Evolutionary conservation across 306 rosid genomes (phyloP).

Genomic region (Acmispon strigosus): DNA sequence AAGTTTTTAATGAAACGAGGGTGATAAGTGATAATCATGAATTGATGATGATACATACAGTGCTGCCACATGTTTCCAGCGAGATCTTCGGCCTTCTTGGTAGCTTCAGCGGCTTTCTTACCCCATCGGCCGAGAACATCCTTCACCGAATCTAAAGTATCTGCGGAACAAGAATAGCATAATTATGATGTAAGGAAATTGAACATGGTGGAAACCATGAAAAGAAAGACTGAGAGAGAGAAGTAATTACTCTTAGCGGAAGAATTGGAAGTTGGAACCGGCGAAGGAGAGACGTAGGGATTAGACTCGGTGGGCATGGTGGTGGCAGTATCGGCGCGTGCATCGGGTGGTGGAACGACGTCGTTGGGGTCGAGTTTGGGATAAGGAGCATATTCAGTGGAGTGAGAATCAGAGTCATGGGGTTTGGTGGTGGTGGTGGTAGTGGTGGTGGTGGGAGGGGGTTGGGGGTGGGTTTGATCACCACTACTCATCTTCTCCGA

Average conservation of each 20-base stretch:
- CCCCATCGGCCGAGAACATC: slow-evolving; percentile 85
- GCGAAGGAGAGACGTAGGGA: slow-evolving; percentile 70
- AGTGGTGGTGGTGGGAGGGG: neutral
- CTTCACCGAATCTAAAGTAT: slow-evolving; percentile 70
- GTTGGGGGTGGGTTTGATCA: neutral
- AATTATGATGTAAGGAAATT: neutral
- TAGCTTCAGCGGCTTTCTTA: slow-evolving; percentile 87
- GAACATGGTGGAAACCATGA: neutral
- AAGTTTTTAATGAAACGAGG: no score
- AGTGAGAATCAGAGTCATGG: slow-evolving; percentile 33
- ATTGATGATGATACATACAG: slow-evolving; percentile 36
- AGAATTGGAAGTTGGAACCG: slow-evolving; percentile 39
- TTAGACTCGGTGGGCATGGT: slow-evolving; percentile 66
- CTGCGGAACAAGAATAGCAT: slow-evolving; percentile 20
- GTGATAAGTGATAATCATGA: no score
- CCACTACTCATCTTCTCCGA: neutral
- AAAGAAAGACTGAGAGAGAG: no score
- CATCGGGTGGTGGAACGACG: slow-evolving; percentile 40
- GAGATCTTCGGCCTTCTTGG: slow-evolving; percentile 92
- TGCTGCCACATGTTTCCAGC: slow-evolving; percentile 99
- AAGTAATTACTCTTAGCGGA: slow-evolving; percentile 50
- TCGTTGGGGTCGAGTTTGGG: slow-evolving; percentile 70
- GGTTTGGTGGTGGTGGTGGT: neutral
- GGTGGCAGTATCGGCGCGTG: slow-evolving; percentile 58
- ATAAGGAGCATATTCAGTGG: slow-evolving; percentile 68